A percentile compares a stretch with the other conserved stretches of the same genome.
These are phyloP conservation scores for Annulohypoxylon stygium DNA, from an alignment of 495 filamentous ascomycete genomes.

Conservation along the genomic window DNA sequence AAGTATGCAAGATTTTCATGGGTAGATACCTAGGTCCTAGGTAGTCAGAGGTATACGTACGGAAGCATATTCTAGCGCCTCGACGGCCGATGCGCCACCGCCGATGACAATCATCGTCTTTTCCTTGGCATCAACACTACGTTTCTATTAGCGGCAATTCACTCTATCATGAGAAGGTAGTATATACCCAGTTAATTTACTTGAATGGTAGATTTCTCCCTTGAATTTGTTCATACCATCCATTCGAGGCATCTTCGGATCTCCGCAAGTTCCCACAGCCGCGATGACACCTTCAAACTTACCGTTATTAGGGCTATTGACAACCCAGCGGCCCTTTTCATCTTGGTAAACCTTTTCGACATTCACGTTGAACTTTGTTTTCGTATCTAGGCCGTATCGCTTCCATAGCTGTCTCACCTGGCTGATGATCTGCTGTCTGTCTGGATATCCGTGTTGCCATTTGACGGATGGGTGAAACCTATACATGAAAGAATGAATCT, in stretches of 20 bases:
- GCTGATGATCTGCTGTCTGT: constrained; percentile 76
- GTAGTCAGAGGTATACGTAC: constrained; percentile 32
- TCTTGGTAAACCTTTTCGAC: constrained; percentile 78
- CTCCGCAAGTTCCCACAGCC: constrained; percentile 82
- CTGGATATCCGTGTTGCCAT: constrained; percentile 81
- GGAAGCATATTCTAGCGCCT: constrained; percentile 85
- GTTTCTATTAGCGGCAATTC: constrained; percentile 39
- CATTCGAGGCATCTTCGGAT: constrained; percentile 77
- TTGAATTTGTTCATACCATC: constrained; percentile 75
- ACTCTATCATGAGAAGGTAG: neutral
- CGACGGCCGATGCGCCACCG: constrained; percentile 84
- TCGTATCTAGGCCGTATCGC: constrained; percentile 75
- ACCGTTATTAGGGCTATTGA: constrained; percentile 77
- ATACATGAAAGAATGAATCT: constrained; percentile 90
- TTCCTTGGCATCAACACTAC: constrained; percentile 66
- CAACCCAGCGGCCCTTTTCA: constrained; percentile 78
- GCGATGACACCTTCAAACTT: constrained; percentile 83
- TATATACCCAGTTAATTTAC: constrained; percentile 72
- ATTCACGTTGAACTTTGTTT: constrained; percentile 77
- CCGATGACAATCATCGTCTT: constrained; percentile 83
- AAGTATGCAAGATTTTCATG: neutral
- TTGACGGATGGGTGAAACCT: constrained; percentile 84
- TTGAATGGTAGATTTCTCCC: constrained; percentile 79
- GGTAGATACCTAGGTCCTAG: neutral
- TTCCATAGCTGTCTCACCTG: constrained; percentile 81